phyloP scores from a whole-genome alignment of 1,284 basidiomycete species.

The Ustilago nuda region DNA sequence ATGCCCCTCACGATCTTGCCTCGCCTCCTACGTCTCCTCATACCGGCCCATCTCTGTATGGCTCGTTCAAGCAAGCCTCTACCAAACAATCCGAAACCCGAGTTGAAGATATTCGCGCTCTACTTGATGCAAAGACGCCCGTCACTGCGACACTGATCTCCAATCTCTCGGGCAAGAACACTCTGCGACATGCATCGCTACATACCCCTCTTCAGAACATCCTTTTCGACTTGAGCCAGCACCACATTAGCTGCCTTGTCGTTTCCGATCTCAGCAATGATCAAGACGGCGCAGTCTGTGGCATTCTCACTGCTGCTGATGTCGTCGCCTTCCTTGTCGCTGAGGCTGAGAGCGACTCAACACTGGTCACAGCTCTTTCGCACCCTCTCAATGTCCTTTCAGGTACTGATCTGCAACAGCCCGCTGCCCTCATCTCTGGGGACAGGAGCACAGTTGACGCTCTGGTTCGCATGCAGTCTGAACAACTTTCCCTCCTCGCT shows the following conservation, averaged over 20 bases:
- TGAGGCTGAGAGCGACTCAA: constrained; percentile 25
- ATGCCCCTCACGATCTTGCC: constrained; percentile 7
- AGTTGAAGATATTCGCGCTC: constrained; percentile 11
- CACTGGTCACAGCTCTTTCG: constrained; percentile 22
- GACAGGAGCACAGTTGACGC: constrained; percentile 47
- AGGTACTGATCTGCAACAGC: constrained; percentile 18
- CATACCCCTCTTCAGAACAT: constrained; percentile 18
- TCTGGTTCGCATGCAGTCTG: constrained; percentile 42
- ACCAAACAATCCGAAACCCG: not conserved
- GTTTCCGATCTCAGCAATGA: constrained; percentile 18
- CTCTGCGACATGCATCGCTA: constrained; percentile 28
- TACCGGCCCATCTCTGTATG: not conserved
- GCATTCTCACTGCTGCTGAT: constrained; percentile 37
- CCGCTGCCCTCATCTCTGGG: constrained; percentile 35
- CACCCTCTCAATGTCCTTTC: constrained; percentile 19
- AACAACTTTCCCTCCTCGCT: constrained; percentile 32
- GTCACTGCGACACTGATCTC: constrained; percentile 29
- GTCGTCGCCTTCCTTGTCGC: constrained; percentile 34
- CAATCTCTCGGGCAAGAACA: constrained; percentile 35
- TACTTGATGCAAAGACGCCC: constrained; percentile 9
- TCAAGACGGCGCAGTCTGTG: constrained; percentile 32
- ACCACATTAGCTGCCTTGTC: constrained; percentile 27
- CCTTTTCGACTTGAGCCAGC: constrained; percentile 20
- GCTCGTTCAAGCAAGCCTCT: not conserved
- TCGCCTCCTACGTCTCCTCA: constrained; percentile 44